Evolutionary conservation across 2,329 filamentous ascomycete genomes (phyloP).

Genomic region (Sporothrix globosa): DNA sequence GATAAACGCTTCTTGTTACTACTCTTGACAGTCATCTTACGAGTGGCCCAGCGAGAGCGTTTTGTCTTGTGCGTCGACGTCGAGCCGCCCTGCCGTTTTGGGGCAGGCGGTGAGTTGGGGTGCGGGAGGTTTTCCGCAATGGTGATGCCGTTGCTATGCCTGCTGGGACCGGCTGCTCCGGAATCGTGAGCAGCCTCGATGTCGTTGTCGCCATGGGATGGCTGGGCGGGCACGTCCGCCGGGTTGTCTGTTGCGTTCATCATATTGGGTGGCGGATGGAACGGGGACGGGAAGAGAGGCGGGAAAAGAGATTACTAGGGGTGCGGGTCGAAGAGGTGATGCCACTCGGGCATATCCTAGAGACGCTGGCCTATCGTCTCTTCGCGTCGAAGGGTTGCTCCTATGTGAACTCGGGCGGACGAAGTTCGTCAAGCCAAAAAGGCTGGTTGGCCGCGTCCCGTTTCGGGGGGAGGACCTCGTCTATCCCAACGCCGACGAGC

Average conservation of each 20-base stretch:
- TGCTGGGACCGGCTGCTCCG: slow-evolving; percentile 21
- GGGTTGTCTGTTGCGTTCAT: slow-evolving; percentile 20
- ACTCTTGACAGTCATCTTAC: slow-evolving; percentile 75
- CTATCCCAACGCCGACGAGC: slow-evolving; percentile 27
- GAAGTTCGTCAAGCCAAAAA: background rate
- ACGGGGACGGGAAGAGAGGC: background rate
- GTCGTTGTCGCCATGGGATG: slow-evolving; percentile 17
- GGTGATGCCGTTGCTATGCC: slow-evolving; percentile 32
- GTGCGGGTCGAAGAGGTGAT: slow-evolving; percentile 22
- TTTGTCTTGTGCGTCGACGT: slow-evolving; percentile 55
- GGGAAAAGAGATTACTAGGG: slow-evolving; percentile 17
- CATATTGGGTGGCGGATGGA: background rate
- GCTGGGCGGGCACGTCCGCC: background rate
- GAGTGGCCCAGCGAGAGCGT: slow-evolving; percentile 94
- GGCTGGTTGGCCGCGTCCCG: slow-evolving; percentile 25
- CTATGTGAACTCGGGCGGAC: slow-evolving; percentile 6
- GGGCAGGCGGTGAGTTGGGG: slow-evolving; percentile 38
- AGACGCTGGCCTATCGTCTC: slow-evolving; percentile 16
- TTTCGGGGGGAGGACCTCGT: slow-evolving; percentile 15
- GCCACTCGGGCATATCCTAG: slow-evolving; percentile 31
- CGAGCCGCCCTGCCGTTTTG: slow-evolving; percentile 22
- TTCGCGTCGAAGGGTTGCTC: background rate
- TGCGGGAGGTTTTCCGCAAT: slow-evolving; percentile 37
- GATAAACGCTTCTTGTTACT: slow-evolving; percentile 79
- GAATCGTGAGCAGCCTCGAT: background rate